Evolutionary conservation across 2,329 filamentous ascomycete genomes (phyloP).

Genomic region (Xenosphaeropsis pyriputrescens): DNA sequence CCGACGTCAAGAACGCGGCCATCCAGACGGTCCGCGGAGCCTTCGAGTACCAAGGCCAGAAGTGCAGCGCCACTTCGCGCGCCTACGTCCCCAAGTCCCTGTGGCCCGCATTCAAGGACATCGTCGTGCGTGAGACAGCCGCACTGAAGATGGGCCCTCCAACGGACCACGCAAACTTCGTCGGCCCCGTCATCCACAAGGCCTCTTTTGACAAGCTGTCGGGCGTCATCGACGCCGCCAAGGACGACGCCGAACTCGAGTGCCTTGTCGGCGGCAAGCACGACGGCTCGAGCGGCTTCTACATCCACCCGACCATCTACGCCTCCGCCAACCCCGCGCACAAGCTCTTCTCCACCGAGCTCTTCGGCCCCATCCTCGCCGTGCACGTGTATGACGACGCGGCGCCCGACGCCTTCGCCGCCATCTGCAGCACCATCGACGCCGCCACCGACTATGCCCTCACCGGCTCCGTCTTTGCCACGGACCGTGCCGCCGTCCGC

Average conservation of each 20-base stretch:
- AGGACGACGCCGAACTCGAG: conserved; percentile 57
- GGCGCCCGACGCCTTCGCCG: conserved; percentile 34
- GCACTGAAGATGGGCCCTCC: conserved; percentile 58
- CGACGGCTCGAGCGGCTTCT: conserved; percentile 68
- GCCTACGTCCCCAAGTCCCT: conserved; percentile 61
- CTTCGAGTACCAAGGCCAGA: conserved; percentile 82
- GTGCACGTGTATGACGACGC: conserved; percentile 67
- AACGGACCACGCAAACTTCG: conserved; percentile 55
- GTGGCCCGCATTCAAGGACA: conserved; percentile 54
- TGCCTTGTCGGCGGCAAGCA: conserved; percentile 64
- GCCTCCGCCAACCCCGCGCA: conserved; percentile 58
- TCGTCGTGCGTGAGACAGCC: conserved; percentile 49
- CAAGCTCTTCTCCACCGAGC: conserved; percentile 60
- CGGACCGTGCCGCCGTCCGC: conserved; percentile 49
- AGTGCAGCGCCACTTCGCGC: conserved; percentile 73
- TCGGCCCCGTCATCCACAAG: conserved; percentile 74
- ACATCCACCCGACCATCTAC: conserved; percentile 74
- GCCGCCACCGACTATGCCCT: conserved; percentile 62
- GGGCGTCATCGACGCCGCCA: conserved; percentile 65
- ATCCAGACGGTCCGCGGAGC: conserved; percentile 71
- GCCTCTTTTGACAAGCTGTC: conserved; percentile 67
- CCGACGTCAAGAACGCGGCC: conserved; percentile 62
- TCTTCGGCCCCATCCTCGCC: conserved; percentile 68
- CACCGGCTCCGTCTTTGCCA: conserved; percentile 63
- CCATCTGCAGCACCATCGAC: conserved; percentile 51